Base-by-base conservation (phyloP, 306 rosid genomes). In the Alnus glutinosa region DNA sequence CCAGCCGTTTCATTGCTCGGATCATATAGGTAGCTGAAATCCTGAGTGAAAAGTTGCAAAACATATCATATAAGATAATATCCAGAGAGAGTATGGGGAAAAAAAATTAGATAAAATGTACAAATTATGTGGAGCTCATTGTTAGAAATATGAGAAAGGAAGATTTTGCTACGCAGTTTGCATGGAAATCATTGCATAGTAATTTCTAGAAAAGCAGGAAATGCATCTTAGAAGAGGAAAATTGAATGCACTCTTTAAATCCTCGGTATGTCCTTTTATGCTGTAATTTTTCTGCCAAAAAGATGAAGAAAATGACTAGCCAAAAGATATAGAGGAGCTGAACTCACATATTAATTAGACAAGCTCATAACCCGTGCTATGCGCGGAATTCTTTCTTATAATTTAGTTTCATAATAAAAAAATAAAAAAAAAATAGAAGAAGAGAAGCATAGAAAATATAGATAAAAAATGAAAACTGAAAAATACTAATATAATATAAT, bases 1-100 rank as follows among this genome's bases (percentile, higher is more conserved):
- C 98, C 98, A 14, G 91, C 93, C 12, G 94, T 93, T 84, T 91
- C 98, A 36, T 93, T 93, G 82, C 5, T 87, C 55, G 58, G 2
- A 81, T 89, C 93, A 82, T 82, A 91, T 23, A 93, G 89, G 84
- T 89, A 91, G 68, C 82, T 79, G 34, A 87, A 86, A 79, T 93
- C 90, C 98, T 93, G 89, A 73, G 44, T 51, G 49, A 61, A 74
- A 42, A 73, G 74, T 64, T 32, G 42, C 14, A 39, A 39, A 74
- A 50, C 82, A 64, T 74, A 54, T 12, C 23, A 47, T 39, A 78
- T 71, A 80, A 23, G 76, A 75, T 55, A 54, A 3, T 73, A 63
- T 63, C 46, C 18, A 66, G 13, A 11, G 14, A 66, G 16, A 14
- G 4, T 32, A 32, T 63, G 47, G 44, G 14, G 13, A 58, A 52